Evolutionary conservation across 805 yeast genomes (phyloP).

Genomic region (Yamadazyma nakazawae): DNA sequence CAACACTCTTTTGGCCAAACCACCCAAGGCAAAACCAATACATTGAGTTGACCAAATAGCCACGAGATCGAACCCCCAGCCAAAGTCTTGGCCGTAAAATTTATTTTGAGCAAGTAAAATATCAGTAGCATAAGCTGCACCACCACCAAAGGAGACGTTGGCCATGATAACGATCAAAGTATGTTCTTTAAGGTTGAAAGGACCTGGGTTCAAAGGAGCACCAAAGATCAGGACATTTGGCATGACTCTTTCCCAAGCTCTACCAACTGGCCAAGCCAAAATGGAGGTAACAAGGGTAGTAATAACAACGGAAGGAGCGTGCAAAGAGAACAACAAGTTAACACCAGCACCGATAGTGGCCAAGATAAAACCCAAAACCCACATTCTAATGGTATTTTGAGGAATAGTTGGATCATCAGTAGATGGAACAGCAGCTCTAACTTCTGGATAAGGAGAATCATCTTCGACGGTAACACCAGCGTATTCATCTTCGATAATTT

Average conservation of each 20-base stretch:
- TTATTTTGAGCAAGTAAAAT: conserved; percentile 49
- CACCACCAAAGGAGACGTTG: conserved; percentile 15
- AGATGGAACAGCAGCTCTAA: conserved; percentile 57
- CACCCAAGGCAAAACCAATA: conserved; percentile 68
- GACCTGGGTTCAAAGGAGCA: conserved; percentile 20
- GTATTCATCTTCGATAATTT: conserved; percentile 29
- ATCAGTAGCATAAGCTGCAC: conserved; percentile 50
- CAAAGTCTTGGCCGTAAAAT: conserved; percentile 40
- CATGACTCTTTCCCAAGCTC: conserved; percentile 36
- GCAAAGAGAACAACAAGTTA: conserved; percentile 56
- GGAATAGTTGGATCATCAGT: conserved; percentile 48
- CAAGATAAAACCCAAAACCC: conserved; percentile 49
- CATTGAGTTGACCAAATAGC: conserved; percentile 49
- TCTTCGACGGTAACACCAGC: conserved; percentile 41
- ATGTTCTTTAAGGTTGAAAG: conserved; percentile 22
- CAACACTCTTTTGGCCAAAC: conserved; percentile 54
- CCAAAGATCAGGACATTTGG: conserved; percentile 26
- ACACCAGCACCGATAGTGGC: conserved; percentile 56
- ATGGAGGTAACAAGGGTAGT: conserved; percentile 55
- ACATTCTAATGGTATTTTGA: conserved; percentile 54
- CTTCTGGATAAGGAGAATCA: conserved; percentile 59
- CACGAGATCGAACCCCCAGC: conserved; percentile 25
- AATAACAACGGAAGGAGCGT: conserved; percentile 52
- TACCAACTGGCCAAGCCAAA: conserved; percentile 60
- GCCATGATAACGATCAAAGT: conserved; percentile 21